phyloP scores from a whole-genome alignment of 805 yeast species.

The Priceomyces medius region DNA sequence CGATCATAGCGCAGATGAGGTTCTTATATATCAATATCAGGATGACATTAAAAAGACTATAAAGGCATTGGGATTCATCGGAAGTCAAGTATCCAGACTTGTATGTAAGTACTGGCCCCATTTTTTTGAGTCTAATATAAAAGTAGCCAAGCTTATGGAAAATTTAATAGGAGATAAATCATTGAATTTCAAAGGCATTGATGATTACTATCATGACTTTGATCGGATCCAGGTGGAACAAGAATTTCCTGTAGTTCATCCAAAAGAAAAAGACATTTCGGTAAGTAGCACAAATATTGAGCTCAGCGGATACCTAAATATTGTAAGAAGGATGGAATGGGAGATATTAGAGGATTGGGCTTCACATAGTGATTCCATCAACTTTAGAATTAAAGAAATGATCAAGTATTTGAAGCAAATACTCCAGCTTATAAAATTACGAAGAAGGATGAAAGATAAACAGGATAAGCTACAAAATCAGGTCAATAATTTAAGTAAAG shows the following conservation, averaged over 20 bases:
- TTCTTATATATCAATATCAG: conserved; percentile 39
- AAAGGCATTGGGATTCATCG: conserved; percentile 44
- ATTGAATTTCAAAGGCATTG: conserved; percentile 34
- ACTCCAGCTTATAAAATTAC: conserved; percentile 41
- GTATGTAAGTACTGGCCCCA: conserved; percentile 26
- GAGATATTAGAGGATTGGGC: conserved; percentile 22
- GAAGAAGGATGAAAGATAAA: conserved; percentile 44
- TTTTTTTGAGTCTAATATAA: conserved; percentile 32
- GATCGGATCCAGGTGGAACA: conserved; percentile 26
- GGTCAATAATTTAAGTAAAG: conserved; percentile 37
- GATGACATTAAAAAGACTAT: conserved; percentile 42
- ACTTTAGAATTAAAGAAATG: conserved; percentile 40
- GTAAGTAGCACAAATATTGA: conserved; percentile 26
- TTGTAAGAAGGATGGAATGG: conserved; percentile 20
- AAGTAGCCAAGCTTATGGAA: conserved; percentile 28
- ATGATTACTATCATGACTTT: conserved; percentile 28
- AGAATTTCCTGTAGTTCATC: conserved; percentile 34
- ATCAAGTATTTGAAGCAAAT: conserved; percentile 32
- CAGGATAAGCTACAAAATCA: conserved; percentile 37
- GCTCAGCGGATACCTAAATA: conserved; percentile 22
- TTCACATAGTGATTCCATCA: conserved; percentile 25
- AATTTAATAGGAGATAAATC: conserved; percentile 34
- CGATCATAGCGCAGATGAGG: conserved; percentile 34
- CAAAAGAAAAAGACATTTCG: conserved; percentile 30
- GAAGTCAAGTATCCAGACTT: conserved; percentile 23